phyloP scores from a whole-genome alignment of 305 asterid genomes.

The Petunia hybrid region DNA sequence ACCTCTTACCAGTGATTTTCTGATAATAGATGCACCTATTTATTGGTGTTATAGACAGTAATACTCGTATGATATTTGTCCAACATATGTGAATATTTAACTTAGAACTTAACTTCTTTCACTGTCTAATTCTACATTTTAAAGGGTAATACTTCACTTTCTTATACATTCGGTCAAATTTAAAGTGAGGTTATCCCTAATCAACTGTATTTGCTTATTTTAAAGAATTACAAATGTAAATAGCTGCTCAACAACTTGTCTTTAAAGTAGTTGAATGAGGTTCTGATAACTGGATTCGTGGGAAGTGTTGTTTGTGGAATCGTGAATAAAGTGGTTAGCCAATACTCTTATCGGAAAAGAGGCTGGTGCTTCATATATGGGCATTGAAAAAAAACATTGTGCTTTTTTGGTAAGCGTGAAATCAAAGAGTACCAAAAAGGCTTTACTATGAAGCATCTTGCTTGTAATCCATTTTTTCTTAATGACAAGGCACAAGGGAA shows the following conservation, averaged over 20 bases:
- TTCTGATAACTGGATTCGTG: not conserved
- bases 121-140: not conserved
- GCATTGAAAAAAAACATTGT: not conserved
- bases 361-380: not conserved
- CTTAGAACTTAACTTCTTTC: not conserved
- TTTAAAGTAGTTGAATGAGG: not conserved
- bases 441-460: not conserved
- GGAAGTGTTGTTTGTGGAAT: not conserved
- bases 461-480: not conserved
- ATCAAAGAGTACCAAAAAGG: constrained; percentile 15
- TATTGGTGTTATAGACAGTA: not conserved
- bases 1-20: not conserved
- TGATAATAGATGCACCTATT: constrained; percentile 20
- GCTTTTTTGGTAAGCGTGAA: not conserved
- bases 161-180: not conserved
- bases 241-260: not conserved
- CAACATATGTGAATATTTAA: not conserved
- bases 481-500: too few relatives aligned
- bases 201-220: not conserved
- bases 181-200: too few relatives aligned
- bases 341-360: not conserved
- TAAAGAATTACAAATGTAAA: not conserved
- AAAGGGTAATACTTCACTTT: not conserved
- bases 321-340: not conserved
- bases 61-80: not conserved